Conservation (phyloP, 306 rosid species). For the Astragalus glycyphyllos region DNA sequence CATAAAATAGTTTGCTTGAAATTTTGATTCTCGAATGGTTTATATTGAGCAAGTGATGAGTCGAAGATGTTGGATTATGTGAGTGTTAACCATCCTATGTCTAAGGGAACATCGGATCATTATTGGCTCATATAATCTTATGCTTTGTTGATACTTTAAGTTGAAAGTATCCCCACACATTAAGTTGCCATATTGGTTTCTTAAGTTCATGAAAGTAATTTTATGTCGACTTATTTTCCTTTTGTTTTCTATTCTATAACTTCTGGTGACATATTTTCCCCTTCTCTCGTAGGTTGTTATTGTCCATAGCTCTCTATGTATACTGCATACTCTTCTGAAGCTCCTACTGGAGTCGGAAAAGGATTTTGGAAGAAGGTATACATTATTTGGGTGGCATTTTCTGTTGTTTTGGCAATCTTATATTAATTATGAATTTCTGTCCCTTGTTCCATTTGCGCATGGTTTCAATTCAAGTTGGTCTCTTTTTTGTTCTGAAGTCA, state of each 20-base stretch:
- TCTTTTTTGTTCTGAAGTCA: conserved; percentile 33
- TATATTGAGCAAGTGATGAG: conserved; percentile 2
- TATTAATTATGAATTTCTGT: conserved; percentile 31
- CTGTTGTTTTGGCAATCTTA: conserved; percentile 28
- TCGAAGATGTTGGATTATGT: background rate
- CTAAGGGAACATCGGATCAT: conserved; percentile 14
- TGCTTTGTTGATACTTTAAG: conserved; percentile 17
- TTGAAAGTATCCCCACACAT: conserved; percentile 3
- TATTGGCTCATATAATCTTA: conserved; percentile 27
- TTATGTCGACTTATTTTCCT: conserved; percentile 23
- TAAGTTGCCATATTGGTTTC: conserved; percentile 26
- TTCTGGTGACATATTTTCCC: conserved; percentile 36
- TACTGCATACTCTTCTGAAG: conserved; percentile 74
- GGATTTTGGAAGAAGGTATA: conserved; percentile 69
- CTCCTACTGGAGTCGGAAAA: conserved; percentile 57
- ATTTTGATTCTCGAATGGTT: background rate
- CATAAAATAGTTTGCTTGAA: background rate
- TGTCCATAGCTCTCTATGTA: conserved; percentile 67
- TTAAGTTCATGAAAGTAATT: conserved; percentile 24
- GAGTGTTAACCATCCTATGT: background rate
- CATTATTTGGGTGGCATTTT: conserved; percentile 9
- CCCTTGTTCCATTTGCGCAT: conserved; percentile 7
- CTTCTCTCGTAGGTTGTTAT: conserved; percentile 61
- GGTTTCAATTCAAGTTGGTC: conserved; percentile 21
- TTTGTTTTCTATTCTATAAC: conserved; percentile 24